phyloP scores from a whole-genome alignment of 2,329 filamentous ascomycete genomes.

The Colletotrichum sojae region DNA sequence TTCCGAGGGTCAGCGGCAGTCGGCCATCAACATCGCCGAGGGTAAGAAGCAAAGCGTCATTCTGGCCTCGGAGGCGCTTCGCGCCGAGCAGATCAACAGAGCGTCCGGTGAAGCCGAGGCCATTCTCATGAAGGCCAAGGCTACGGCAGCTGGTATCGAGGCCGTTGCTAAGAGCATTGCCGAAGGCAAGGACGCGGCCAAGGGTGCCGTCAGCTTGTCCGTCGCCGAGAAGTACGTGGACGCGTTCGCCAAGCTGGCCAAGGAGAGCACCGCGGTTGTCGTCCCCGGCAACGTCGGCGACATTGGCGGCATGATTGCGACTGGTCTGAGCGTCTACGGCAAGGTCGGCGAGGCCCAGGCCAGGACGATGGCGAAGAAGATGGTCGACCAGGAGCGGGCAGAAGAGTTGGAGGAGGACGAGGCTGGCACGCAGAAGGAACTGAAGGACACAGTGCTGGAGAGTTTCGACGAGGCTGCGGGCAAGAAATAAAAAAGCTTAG shows the following conservation, averaged over 20 bases:
- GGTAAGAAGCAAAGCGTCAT: conserved; percentile 98
- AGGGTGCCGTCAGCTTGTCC: conserved; percentile 86
- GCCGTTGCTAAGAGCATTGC: conserved; percentile 84
- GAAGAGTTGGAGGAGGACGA: conserved; percentile 41
- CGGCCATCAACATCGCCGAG: conserved; percentile 98
- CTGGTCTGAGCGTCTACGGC: conserved; percentile 93
- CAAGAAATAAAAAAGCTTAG: conserved; percentile 46
- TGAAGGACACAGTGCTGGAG: conserved; percentile 58
- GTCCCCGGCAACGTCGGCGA: conserved; percentile 98
- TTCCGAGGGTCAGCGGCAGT: conserved; percentile 96
- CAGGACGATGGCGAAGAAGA: conserved; percentile 72
- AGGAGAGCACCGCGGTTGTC: conserved; percentile 95
- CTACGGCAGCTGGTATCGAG: conserved; percentile 90
- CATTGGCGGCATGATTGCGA: conserved; percentile 96
- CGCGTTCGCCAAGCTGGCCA: conserved; percentile 91
- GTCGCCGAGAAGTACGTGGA: conserved; percentile 99
- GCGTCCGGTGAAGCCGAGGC: conserved; percentile 95
- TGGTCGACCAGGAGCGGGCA: conserved; percentile 44
- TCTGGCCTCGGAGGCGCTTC: conserved; percentile 91
- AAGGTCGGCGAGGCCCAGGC: conserved; percentile 89
- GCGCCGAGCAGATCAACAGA: conserved; percentile 92
- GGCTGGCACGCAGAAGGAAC: conserved; percentile 43
- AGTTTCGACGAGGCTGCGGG: conserved; percentile 55
- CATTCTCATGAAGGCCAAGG: conserved; percentile 86
- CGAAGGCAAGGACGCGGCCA: conserved; percentile 80